Conservation (phyloP, 768 basidiomycete genomes). For the Phaeotremella skinneri region DNA sequence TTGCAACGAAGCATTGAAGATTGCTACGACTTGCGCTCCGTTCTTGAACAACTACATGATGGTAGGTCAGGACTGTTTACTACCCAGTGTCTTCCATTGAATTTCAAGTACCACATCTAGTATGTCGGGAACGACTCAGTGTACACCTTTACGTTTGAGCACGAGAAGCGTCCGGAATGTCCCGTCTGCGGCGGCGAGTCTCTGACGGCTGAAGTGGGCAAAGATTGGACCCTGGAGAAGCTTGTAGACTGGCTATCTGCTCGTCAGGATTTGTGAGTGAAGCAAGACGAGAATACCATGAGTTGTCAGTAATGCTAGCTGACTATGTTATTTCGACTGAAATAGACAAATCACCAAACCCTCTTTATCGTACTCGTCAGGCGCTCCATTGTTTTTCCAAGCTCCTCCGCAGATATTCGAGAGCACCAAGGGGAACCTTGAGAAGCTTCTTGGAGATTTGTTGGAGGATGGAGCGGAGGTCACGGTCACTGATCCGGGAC, state of each 20-base stretch:
- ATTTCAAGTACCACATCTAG: conserved; percentile 57
- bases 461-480: conserved; percentile 73
- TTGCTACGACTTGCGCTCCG: conserved; percentile 90
- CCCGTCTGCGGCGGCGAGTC: conserved; percentile 95
- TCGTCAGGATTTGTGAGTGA: conserved; percentile 80
- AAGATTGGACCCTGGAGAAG: conserved; percentile 75
- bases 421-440: conserved; percentile 84
- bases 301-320: background rate
- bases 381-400: conserved; percentile 82
- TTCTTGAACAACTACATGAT: conserved; percentile 92
- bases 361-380: conserved; percentile 66
- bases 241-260: conserved; percentile 84
- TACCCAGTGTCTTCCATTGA: background rate
- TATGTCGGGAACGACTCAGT: conserved; percentile 93
- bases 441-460: conserved; percentile 79
- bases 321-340: conserved; percentile 1
- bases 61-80: conserved; percentile 31
- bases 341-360: conserved; percentile 94
- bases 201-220: conserved; percentile 67
- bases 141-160: conserved; percentile 96
- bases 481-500: conserved; percentile 77
- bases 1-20: conserved; percentile 99
- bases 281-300: background rate
- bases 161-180: conserved; percentile 87
- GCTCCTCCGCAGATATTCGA: conserved; percentile 87